Percentiles rank a stretch among this genome's conserved stretches.
Evolutionary conservation across 169 alveolate genomes (phyloP).

Genomic region (Cryptosporidium meleagridis): DNA sequence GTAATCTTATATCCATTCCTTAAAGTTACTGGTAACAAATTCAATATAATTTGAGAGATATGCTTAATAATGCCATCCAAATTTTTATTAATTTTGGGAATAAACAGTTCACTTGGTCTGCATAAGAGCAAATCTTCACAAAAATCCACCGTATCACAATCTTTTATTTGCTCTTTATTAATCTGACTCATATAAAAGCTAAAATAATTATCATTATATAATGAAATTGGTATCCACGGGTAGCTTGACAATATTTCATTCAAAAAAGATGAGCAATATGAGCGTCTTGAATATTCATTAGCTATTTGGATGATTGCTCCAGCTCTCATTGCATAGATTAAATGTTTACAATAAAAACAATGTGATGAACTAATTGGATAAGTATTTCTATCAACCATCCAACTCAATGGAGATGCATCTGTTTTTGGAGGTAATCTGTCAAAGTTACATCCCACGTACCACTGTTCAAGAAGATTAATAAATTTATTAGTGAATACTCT

Average conservation of each 20-base stretch:
- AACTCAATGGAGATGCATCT: conserved; percentile 59
- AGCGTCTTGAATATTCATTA: conserved; percentile 71
- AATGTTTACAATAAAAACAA: conserved; percentile 49
- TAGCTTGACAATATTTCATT: conserved; percentile 29
- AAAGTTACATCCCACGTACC: conserved; percentile 70
- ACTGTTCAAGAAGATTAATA: conserved; percentile 58
- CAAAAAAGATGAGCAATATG: conserved; percentile 54
- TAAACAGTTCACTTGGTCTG: conserved; percentile 18
- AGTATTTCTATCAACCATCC: conserved; percentile 50
- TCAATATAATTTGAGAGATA: conserved; percentile 20
- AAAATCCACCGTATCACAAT: background rate
- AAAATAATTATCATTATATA: conserved; percentile 6
- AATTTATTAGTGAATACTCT: conserved; percentile 33
- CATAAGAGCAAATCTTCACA: conserved; percentile 1
- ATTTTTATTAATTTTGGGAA: conserved; percentile 19
- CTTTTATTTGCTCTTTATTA: background rate
- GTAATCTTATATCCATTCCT: conserved; percentile 52
- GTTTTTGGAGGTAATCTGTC: conserved; percentile 75
- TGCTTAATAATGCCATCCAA: conserved; percentile 19
- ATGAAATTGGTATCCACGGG: conserved; percentile 63
- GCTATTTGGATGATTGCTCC: conserved; percentile 71
- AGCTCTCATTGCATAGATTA: conserved; percentile 62
- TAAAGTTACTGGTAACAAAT: conserved; percentile 39
- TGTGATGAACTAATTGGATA: conserved; percentile 25
- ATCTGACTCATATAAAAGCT: background rate